Evolutionary conservation across 2,329 filamentous ascomycete species (phyloP), one percentile per base, ranked within the genome.

Genomic region (Trichoderma aggressivum): DNA sequence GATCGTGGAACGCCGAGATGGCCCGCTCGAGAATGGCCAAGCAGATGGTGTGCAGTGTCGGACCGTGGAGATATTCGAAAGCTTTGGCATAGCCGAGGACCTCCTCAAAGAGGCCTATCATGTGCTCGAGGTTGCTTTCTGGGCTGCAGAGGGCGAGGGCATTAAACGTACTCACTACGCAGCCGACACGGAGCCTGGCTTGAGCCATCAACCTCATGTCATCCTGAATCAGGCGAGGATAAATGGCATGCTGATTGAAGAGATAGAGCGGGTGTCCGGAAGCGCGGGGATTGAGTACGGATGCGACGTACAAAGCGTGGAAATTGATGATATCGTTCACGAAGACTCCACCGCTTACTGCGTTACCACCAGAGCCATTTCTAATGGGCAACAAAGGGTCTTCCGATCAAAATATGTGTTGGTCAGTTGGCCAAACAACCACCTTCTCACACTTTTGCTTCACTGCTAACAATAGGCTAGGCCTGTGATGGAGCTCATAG

Each of bases 61-160:
- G 5, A 63, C 60, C 24, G 60, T 63, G 39, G 60, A 63, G 18
- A 32, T 63, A 8, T 63, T 63, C 10, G 60, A 63, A 21, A 63
- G 60, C 18, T 63, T 63, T 16, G 60, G 60, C 2, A 63, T 63
- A 18, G 18, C 60, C 3, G 60, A 63, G 12, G 39, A 50, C 11
- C 60, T 63, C 39, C 39, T 63, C 16, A 63, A 50, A 21, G 60
- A 63, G 60, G 39, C 60, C 18, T 63, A 63, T 21, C 60, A 63
- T 63, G 60, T 63, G 18, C 60, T 63, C 4, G 60, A 63, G 39
- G 60, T 63, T 32, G 36, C 60, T n/a, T 63, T 63, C 39, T 63
- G 60, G 60, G 60, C 60, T 3, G 26, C 60, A 63, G 60, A 63
- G 7, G 60, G 28, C 28, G 39, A 63, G 39, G 60, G 26, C 18